These are phyloP conservation scores for Auxenochlorella protothecoides DNA, from an alignment of 139 green algal species.

Conservation along the genomic window DNA sequence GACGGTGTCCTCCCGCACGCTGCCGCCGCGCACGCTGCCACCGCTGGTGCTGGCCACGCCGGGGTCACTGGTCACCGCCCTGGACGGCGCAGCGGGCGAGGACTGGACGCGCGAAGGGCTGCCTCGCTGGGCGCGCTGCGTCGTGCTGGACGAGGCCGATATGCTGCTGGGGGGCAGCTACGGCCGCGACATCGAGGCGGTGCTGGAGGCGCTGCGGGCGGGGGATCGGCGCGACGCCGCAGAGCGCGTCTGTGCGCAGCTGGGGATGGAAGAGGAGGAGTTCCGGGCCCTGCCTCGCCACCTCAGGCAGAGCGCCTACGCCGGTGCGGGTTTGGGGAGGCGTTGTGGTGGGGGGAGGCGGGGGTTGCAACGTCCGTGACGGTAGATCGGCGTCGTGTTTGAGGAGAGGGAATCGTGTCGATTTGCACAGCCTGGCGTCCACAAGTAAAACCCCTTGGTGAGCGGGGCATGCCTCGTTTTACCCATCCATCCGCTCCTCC, in stretches of 20 bases:
- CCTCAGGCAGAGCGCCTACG: constrained; percentile 18
- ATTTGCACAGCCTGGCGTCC: no score
- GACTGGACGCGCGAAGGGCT: constrained; percentile 53
- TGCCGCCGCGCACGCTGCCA: constrained; percentile 40
- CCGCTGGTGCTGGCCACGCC: constrained; percentile 71
- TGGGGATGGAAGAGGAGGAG: constrained; percentile 29
- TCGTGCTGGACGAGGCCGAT: constrained; percentile 94
- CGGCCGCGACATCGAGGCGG: constrained; percentile 44
- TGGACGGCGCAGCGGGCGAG: constrained; percentile 22
- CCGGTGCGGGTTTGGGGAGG: no score
- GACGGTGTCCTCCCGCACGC: constrained; percentile 35
- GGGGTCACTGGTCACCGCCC: constrained; percentile 40
- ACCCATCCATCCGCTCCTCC: no score
- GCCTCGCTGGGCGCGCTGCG: constrained; percentile 31
- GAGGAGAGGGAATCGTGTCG: no score
- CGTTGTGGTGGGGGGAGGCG: no score
- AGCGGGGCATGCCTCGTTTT: no score
- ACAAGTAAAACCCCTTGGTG: no score
- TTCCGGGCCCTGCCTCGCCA: constrained; percentile 37
- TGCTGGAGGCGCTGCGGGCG: constrained; percentile 37
- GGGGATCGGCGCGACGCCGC: constrained; percentile 40
- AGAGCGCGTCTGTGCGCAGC: constrained; percentile 28
- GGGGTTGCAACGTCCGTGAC: no score
- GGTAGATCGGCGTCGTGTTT: no score
- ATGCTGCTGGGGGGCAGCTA: constrained; percentile 75